Evolutionary conservation across 2,329 filamentous ascomycete genomes (phyloP), one percentile per base, ranked within the genome.

Genomic region (Emmonsia crescens): DNA sequence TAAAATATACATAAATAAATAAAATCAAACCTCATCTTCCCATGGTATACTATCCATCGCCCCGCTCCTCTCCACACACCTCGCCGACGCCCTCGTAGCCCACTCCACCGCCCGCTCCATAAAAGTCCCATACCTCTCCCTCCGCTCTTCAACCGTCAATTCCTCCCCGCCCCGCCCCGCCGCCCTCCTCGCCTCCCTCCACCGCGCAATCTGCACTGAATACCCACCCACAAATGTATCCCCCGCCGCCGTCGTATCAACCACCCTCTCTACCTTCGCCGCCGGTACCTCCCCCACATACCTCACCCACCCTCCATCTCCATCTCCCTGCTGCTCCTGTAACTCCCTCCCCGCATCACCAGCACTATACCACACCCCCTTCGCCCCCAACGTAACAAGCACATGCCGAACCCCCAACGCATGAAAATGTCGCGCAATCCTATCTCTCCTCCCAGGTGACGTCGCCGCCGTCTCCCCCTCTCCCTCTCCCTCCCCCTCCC

Each of bases 181-280:
- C 5, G 71, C 71, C 21, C 77, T 71, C 21, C 74, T 72, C 12
- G 71, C 70, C 14, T 77, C 72, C 31, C 74, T 74, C 63, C 75
- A 73, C 63, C 77, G 80, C 46, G 89, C 89, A 36, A 88, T 82
- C 62, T 85, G 83, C 31, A 94, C 83, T 2, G 90, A 89, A 73
- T 96, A 96, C 27, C 85, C 88, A 1, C 94, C 93, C 5, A 95
- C 89, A 76, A 96, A 96, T 0, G 93, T 96, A 73, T 97, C 93
- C 0, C 93, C 93, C 5, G 94, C 94, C 1, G 89, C 93, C 8
- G 93, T 97, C 0, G 93, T 97, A 73, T 97, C 93, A 4, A 96
- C 85, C 1, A 97, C 93, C 61, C 82, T 76, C 3, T 73, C 76
- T 21, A 90, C 87, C 74, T 88, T 87, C 64, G 83, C 80, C 0